Percentiles rank a stretch among this genome's conserved stretches.
phyloP scores from a whole-genome alignment of 352 stramenopile species.

The Phytophthora sp. region DNA sequence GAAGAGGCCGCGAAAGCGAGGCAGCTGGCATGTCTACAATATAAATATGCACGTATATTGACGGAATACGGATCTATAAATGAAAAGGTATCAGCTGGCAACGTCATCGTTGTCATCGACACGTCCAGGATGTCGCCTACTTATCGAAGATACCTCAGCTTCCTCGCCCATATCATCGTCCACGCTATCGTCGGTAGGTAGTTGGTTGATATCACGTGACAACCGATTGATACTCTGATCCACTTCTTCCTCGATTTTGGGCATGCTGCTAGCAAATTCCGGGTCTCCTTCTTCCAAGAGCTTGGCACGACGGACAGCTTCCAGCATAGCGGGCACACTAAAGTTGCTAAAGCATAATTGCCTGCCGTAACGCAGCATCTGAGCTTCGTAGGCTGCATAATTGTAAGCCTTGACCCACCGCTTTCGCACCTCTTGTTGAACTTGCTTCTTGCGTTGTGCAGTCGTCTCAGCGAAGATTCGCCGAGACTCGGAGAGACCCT shows the following conservation, averaged over 20 bases:
- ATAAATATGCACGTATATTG: slow-evolving; percentile 18
- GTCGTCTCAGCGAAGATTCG: slow-evolving; percentile 49
- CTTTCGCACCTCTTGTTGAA: slow-evolving; percentile 44
- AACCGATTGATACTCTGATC: too few relatives aligned
- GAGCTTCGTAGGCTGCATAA: slow-evolving; percentile 58
- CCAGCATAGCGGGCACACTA: slow-evolving; percentile 58
- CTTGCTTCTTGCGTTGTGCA: slow-evolving; percentile 44
- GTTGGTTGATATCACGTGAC: too few relatives aligned
- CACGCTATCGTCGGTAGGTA: too few relatives aligned
- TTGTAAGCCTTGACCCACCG: slow-evolving; percentile 65
- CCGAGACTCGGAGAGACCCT: slow-evolving; percentile 56
- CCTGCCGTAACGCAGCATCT: slow-evolving; percentile 44
- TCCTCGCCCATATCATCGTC: too few relatives aligned
- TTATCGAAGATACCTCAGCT: too few relatives aligned
- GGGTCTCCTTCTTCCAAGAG: slow-evolving; percentile 1
- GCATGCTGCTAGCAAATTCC: not conserved
- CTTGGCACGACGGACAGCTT: slow-evolving; percentile 53
- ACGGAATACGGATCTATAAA: not conserved
- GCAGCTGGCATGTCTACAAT: not conserved
- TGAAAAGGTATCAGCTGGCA: not conserved
- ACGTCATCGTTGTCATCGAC: too few relatives aligned
- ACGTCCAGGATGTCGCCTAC: too few relatives aligned
- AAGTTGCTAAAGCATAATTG: slow-evolving; percentile 51
- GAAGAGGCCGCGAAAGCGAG: too few relatives aligned
- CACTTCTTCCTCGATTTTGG: slow-evolving; percentile 16